Evolutionary conservation across 805 yeast species (phyloP).

Genomic region (Candida namnaoensis): DNA sequence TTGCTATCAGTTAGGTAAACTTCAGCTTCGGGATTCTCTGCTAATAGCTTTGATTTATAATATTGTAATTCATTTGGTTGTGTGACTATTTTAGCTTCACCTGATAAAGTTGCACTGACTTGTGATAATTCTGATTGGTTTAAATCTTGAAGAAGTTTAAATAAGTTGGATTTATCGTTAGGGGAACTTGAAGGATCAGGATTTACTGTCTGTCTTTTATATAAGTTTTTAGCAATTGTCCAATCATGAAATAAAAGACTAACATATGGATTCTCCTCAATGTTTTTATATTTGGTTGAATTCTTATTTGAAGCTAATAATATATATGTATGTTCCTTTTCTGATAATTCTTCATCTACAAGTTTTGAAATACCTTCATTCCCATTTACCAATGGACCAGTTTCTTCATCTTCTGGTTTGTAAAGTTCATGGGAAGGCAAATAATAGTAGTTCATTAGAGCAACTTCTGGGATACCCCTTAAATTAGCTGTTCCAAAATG

Average conservation of each 20-base stretch:
- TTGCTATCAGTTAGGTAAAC: conserved; percentile 38
- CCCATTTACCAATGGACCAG: conserved; percentile 16
- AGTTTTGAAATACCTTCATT: conserved; percentile 13
- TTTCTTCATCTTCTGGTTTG: conserved; percentile 4
- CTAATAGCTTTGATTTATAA: conserved; percentile 53
- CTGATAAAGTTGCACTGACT: conserved; percentile 75
- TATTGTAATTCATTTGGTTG: conserved; percentile 41
- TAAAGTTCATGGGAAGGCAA: conserved; percentile 31
- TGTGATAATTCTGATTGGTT: conserved; percentile 76
- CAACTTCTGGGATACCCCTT: conserved; percentile 68
- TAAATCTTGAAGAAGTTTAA: conserved; percentile 60
- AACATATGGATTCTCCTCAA: conserved; percentile 64
- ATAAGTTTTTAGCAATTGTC: conserved; percentile 52
- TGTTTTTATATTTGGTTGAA: conserved; percentile 70
- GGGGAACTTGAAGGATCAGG: conserved; percentile 2
- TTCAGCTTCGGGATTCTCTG: conserved; percentile 60
- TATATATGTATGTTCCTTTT: conserved; percentile 37
- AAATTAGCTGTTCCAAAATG: conserved; percentile 75
- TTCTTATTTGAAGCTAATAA: conserved; percentile 64
- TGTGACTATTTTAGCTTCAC: conserved; percentile 52
- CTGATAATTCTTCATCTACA: conserved; percentile 1
- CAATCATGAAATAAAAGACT: conserved; percentile 87
- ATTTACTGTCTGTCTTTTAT: conserved; percentile 9
- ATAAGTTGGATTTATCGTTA: conserved; percentile 32
- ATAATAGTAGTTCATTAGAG: conserved; percentile 86